phyloP scores from a whole-genome alignment of 805 yeast species.

The Saccharomyces mikatae region DNA sequence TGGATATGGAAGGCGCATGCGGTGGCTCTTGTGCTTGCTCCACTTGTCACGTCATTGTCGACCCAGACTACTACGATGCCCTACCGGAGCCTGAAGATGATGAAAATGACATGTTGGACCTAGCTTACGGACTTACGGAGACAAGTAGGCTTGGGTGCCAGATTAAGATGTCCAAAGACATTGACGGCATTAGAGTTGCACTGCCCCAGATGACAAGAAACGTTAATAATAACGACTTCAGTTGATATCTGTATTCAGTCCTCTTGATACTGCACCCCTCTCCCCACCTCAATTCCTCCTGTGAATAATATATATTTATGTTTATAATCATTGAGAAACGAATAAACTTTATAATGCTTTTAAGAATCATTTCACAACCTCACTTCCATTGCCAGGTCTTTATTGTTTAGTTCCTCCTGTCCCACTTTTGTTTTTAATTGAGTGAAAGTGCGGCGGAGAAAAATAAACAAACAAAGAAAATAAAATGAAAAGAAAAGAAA shows the following conservation, averaged over 20 bases:
- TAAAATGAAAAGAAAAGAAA: neutral
- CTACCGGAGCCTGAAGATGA: constrained; percentile 95
- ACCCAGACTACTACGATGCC: constrained; percentile 85
- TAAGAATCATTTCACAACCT: neutral
- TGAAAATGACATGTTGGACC: constrained; percentile 95
- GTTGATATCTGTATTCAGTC: constrained; percentile 19
- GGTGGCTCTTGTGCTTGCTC: constrained; percentile 99
- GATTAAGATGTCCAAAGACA: constrained; percentile 75
- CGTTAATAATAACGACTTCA: constrained; percentile 74
- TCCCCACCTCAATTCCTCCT: too few relatives aligned
- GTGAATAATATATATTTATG: constrained; percentile 1
- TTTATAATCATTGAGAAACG: neutral
- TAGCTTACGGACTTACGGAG: constrained; percentile 95
- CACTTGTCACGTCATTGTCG: constrained; percentile 93
- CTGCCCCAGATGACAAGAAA: constrained; percentile 96
- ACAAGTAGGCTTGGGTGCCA: constrained; percentile 96
- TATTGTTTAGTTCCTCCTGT: neutral
- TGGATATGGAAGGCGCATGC: constrained; percentile 98
- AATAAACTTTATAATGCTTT: neutral
- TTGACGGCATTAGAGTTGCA: constrained; percentile 91
- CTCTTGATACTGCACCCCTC: too few relatives aligned
- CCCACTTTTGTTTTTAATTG: neutral
- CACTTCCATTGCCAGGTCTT: neutral
- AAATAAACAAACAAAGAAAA: neutral
- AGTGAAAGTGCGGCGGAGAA: neutral